phyloP scores from a whole-genome alignment of 148 eudicot genomes.

The Vaccinium myrtillus region DNA sequence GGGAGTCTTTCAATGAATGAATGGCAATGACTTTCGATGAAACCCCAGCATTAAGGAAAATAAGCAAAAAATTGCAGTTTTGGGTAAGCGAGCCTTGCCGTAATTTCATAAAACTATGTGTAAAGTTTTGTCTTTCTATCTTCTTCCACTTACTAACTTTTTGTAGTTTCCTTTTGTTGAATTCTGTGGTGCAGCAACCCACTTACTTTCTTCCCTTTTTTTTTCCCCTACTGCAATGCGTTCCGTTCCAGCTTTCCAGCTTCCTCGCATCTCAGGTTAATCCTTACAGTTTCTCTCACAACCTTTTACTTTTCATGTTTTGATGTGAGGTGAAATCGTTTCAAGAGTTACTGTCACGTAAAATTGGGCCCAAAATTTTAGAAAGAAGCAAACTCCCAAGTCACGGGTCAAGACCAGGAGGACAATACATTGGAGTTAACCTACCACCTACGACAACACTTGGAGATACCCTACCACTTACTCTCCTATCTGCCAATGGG shows the following conservation, averaged over 20 bases:
- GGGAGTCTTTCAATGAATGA: neutral
- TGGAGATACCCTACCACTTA: neutral
- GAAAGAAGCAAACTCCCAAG: too few relatives aligned
- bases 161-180: neutral
- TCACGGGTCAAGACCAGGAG: too few relatives aligned
- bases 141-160: neutral
- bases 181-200: neutral
- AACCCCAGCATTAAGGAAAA: neutral
- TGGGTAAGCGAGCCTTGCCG: neutral
- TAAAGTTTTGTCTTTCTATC: neutral
- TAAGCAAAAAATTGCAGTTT: neutral
- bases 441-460: too few relatives aligned
- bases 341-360: too few relatives aligned
- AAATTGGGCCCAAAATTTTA: too few relatives aligned
- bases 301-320: too few relatives aligned
- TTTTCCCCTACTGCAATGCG: too few relatives aligned
- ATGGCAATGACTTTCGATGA: neutral
- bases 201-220: neutral
- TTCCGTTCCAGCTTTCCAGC: too few relatives aligned
- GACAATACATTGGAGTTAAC: too few relatives aligned
- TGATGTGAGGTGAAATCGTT: too few relatives aligned
- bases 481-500: conserved; percentile 14
- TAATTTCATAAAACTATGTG: neutral
- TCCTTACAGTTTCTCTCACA: too few relatives aligned
- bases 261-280: too few relatives aligned